These are phyloP conservation scores for Sextonia rubra DNA, from an alignment of 164 flowering plant genomes.

Conservation along the genomic window DNA sequence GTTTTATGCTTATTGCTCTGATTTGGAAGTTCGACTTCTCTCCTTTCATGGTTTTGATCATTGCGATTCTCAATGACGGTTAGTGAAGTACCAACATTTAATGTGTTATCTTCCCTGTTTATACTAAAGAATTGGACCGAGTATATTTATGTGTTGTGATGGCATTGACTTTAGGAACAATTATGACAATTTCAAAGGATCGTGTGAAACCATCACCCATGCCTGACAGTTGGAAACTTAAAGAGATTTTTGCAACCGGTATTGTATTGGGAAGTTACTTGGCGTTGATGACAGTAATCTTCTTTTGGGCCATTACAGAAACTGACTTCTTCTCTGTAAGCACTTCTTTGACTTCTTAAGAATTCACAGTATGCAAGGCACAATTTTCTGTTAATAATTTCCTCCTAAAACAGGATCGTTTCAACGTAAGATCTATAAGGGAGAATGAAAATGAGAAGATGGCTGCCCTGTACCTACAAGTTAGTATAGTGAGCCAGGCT, in stretches of 20 bases:
- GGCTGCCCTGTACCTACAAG: conserved; percentile 92
- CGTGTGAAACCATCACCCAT: conserved; percentile 93
- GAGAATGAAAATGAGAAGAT: conserved; percentile 51
- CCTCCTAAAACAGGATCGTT: conserved; percentile 49
- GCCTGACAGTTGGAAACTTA: conserved; percentile 97
- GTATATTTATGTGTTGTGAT: not conserved
- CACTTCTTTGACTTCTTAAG: not conserved
- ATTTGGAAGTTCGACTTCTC: conserved; percentile 94
- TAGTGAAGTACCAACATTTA: conserved; percentile 12
- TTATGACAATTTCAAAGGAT: conserved; percentile 98
- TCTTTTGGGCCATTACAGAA: conserved; percentile 78
- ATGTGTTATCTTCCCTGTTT: not conserved
- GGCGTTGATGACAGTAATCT: conserved; percentile 86
- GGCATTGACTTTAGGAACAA: conserved; percentile 54
- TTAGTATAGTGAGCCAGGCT: conserved; percentile 95
- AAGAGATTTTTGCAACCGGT: conserved; percentile 93
- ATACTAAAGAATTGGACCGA: too few species aligned
- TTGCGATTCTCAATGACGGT: conserved; percentile 97
- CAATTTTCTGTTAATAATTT: not conserved
- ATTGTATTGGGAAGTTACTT: conserved; percentile 84
- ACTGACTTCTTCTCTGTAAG: conserved; percentile 80
- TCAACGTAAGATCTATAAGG: conserved; percentile 44
- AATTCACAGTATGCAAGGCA: too few species aligned
- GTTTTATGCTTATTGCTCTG: conserved; percentile 87
- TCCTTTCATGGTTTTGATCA: conserved; percentile 96